phyloP scores from a whole-genome alignment of 352 stramenopile genomes.

The Phytophthora pseudosyringae region DNA sequence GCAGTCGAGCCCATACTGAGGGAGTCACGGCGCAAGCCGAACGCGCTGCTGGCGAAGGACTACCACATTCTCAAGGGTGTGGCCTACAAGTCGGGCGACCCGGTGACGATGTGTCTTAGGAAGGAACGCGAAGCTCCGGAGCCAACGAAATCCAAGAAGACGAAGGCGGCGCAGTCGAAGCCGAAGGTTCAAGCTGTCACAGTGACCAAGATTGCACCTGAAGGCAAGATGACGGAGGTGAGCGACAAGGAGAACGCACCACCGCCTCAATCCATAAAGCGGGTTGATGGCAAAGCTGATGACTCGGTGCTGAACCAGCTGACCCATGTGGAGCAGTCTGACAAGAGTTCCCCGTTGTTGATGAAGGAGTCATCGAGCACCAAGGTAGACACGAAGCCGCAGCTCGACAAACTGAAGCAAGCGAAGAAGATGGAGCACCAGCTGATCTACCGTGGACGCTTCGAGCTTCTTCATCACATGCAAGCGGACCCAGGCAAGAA shows the following conservation, averaged over 20 bases:
- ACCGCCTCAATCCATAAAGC: conserved; percentile 6
- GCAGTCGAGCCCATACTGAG: conserved; percentile 72
- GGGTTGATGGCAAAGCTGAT: conserved; percentile 1
- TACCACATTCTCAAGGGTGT: conserved; percentile 90
- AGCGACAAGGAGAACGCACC: conserved; percentile 21
- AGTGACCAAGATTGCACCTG: background rate
- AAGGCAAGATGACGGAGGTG: conserved; percentile 13
- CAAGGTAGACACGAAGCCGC: conserved; percentile 12
- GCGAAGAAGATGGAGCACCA: conserved; percentile 62
- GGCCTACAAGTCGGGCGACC: conserved; percentile 84
- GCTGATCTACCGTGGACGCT: conserved; percentile 70
- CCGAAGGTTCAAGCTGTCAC: background rate
- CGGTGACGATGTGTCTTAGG: conserved; percentile 74
- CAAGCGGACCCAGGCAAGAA: conserved; percentile 52
- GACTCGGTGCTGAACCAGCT: conserved; percentile 18
- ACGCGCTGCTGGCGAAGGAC: conserved; percentile 40
- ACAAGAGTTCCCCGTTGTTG: conserved; percentile 10
- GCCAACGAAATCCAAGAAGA: conserved; percentile 9
- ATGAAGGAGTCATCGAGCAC: conserved; percentile 33
- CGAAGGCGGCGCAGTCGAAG: background rate
- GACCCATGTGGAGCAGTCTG: conserved; percentile 29
- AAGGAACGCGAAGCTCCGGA: conserved; percentile 30
- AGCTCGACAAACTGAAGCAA: conserved; percentile 2
- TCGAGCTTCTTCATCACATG: conserved; percentile 81
- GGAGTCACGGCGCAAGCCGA: conserved; percentile 35